phyloP scores from a whole-genome alignment of 2,329 filamentous ascomycete genomes.

The Beauveria brongniartii region DNA sequence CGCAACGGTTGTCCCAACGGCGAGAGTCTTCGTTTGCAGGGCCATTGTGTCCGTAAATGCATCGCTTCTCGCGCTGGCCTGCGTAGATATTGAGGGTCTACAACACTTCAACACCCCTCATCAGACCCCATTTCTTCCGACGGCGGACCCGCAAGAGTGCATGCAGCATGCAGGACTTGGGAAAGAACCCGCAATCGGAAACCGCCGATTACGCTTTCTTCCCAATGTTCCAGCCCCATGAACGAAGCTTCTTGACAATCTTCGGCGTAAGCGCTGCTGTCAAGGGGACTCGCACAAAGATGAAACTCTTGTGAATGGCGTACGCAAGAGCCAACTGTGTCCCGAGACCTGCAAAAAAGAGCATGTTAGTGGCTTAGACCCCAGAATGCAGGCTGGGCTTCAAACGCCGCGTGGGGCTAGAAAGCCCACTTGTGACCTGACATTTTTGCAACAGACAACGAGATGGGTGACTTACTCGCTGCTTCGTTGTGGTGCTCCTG shows the following conservation, averaged over 20 bases:
- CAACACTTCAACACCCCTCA: neutral
- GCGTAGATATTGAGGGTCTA: neutral
- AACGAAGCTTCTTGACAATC: slow-evolving; percentile 78
- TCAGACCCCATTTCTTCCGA: neutral
- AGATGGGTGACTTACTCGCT: slow-evolving; percentile 57
- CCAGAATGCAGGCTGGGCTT: neutral
- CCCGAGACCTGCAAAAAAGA: slow-evolving; percentile 40
- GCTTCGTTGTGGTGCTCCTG: slow-evolving; percentile 52
- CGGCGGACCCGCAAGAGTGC: neutral
- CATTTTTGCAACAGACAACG: neutral
- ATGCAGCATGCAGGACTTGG: neutral
- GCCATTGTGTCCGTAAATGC: neutral
- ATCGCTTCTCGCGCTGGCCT: neutral
- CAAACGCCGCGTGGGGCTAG: neutral
- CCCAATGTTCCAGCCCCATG: slow-evolving; percentile 93
- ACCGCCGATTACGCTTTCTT: slow-evolving; percentile 42
- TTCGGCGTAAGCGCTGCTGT: slow-evolving; percentile 88
- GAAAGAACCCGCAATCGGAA: neutral
- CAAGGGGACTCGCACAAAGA: slow-evolving; percentile 88
- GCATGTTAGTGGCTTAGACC: slow-evolving; percentile 17
- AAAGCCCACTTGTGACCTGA: neutral
- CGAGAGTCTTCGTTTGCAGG: neutral
- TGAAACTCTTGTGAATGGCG: slow-evolving; percentile 95
- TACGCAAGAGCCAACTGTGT: slow-evolving; percentile 92
- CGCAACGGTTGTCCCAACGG: neutral